Percentiles rank a stretch among this genome's conserved stretches.
These are phyloP conservation scores for Cercospora janseana DNA, from an alignment of 2,329 filamentous ascomycete genomes.

Conservation along the genomic window DNA sequence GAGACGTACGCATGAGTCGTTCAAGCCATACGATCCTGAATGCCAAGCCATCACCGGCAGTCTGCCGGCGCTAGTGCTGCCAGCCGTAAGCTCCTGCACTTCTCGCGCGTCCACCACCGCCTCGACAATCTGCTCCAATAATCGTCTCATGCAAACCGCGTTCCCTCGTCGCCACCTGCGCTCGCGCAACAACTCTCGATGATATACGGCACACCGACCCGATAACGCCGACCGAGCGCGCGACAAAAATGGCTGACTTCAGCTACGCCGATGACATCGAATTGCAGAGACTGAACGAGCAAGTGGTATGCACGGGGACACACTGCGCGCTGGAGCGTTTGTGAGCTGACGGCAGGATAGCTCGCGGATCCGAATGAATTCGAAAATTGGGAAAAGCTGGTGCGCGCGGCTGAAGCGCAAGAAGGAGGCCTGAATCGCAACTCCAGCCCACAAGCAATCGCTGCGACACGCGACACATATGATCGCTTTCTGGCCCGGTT, in stretches of 20 bases:
- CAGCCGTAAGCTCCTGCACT: constrained; percentile 5
- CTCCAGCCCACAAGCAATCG: constrained; percentile 89
- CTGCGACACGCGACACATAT: constrained; percentile 81
- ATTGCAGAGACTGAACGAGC: constrained; percentile 34
- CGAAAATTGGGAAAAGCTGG: constrained; percentile 90
- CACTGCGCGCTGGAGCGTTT: not conserved
- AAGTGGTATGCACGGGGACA: constrained; percentile 28
- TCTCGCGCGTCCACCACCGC: not conserved
- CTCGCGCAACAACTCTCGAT: constrained; percentile 5
- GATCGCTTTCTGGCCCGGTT: constrained; percentile 93
- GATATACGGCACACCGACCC: not conserved
- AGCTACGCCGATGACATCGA: constrained; percentile 35
- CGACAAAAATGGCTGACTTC: constrained; percentile 34
- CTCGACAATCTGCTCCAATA: not conserved
- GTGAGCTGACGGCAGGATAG: constrained; percentile 40
- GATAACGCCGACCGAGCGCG: constrained; percentile 2
- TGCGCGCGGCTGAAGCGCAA: constrained; percentile 75
- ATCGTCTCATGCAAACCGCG: not conserved
- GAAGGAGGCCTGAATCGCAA: constrained; percentile 95
- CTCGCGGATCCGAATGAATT: constrained; percentile 80
- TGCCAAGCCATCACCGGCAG: constrained; percentile 2
- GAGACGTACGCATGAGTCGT: too few relatives aligned
- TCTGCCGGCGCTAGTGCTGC: constrained; percentile 6
- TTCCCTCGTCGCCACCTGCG: not conserved
- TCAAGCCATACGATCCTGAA: too few relatives aligned